Base-by-base conservation (phyloP, 495 filamentous ascomycete species). In the Aspergillus wentii region DNA sequence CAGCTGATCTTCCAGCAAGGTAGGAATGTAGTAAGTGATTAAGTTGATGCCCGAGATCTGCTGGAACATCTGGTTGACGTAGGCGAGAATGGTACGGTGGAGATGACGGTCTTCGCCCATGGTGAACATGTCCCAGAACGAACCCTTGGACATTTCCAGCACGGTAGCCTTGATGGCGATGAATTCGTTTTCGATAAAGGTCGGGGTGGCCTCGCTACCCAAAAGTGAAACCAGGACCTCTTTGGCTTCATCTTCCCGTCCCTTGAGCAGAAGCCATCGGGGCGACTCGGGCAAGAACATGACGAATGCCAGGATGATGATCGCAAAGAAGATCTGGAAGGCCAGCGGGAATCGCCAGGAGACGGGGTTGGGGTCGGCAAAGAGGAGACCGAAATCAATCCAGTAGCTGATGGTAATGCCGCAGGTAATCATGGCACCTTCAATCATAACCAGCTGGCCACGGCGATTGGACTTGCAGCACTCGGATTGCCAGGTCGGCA, bases 401-500 rank as follows among this genome's bases (percentile, higher is more conserved):
- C 84, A 90, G 62, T 89, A 86, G 49, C 71, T 76, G 52, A 88
- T 64, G 43, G 77, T 80, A 45, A 88, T 78, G 48, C 85, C 84
- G 22, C 74, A 74, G 3, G 83, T 84, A 46, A 87, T 83, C 57
- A 86, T 66, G 11, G 82, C 65, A 26, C 78, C 83, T 56, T 87
- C 82, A 35, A 89, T 80, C 83, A 88, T 87, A 55, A 89, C 81
- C 49, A 89, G 65, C 46, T 83, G 82, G 10, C 86, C 85, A 49
- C 83, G 74, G 33, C 77, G 75, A 44, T 88, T 81, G 3, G 84
- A 72, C 46, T 81, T 84, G 32, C 80, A 82, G 35, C 80, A 86
- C 55, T 91, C 83, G 1, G 83, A 84, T 48, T 88, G 85, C 82
- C 83, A 90, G 1, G 80, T 83, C 1, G 85, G 85, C 9, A 86